Evolutionary conservation across 257 asterid genomes (phyloP).

Genomic region (Mitragyna speciosa): DNA sequence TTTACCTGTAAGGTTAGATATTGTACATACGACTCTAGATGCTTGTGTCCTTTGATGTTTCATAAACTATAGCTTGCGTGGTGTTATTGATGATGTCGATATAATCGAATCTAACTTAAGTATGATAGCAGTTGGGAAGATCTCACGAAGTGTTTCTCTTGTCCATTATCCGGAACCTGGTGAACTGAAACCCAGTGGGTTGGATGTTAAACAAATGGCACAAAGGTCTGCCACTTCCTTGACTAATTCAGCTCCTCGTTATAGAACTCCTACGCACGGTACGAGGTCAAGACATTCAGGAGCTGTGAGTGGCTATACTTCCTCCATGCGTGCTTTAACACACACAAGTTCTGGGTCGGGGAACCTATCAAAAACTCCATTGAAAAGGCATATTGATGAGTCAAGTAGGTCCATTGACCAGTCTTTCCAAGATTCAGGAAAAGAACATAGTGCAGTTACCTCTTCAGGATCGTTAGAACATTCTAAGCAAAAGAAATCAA

Average conservation of each 20-base stretch:
- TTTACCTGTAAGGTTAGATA: background rate
- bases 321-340: slow-evolving; percentile 41
- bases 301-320: slow-evolving; percentile 33
- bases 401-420: slow-evolving; percentile 21
- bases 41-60: background rate
- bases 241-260: slow-evolving; percentile 42
- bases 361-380: slow-evolving; percentile 36
- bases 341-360: slow-evolving; percentile 39
- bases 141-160: slow-evolving; percentile 54
- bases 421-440: slow-evolving; percentile 51
- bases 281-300: slow-evolving; percentile 35
- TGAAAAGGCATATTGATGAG: slow-evolving; percentile 44
- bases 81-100: background rate
- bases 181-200: slow-evolving; percentile 38
- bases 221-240: slow-evolving; percentile 48
- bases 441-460: slow-evolving; percentile 45
- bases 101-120: background rate
- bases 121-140: slow-evolving; percentile 60
- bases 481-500: slow-evolving; percentile 43
- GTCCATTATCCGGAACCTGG: slow-evolving; percentile 64
- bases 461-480: slow-evolving; percentile 47
- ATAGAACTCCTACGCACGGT: slow-evolving; percentile 47
- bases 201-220: slow-evolving; percentile 24
- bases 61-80: background rate
- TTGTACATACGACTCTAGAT: background rate